These are phyloP conservation scores for Zoysia pacifica DNA, from an alignment of 176 grass and related monocot species.

Conservation along the genomic window DNA sequence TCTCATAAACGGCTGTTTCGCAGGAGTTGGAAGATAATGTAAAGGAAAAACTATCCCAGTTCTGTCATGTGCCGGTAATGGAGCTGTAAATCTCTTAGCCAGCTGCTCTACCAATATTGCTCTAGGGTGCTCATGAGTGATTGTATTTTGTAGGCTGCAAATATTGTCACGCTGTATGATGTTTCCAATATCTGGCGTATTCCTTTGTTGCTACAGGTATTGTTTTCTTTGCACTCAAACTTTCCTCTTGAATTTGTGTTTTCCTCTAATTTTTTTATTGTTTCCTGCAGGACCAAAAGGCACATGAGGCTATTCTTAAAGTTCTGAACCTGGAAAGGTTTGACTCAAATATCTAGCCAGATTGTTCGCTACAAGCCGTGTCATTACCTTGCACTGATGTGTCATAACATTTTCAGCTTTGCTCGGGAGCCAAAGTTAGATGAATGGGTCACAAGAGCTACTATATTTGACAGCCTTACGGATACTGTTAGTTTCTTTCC, in stretches of 20 bases:
- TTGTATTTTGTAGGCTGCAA: constrained; percentile 55
- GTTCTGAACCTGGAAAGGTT: constrained; percentile 77
- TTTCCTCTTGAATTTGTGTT: not conserved
- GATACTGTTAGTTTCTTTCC: constrained; percentile 56
- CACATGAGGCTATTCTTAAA: constrained; percentile 78
- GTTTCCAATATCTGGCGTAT: constrained; percentile 86
- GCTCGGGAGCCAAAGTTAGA: constrained; percentile 53
- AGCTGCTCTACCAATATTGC: not conserved
- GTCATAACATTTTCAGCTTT: constrained; percentile 34
- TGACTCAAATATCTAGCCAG: constrained; percentile 24
- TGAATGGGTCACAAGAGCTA: constrained; percentile 65
- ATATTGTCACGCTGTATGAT: constrained; percentile 72
- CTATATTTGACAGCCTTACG: constrained; percentile 53
- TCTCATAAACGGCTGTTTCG: constrained; percentile 29
- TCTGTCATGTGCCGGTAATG: constrained; percentile 81
- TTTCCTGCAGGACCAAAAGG: constrained; percentile 65
- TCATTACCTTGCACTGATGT: not conserved
- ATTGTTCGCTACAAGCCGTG: constrained; percentile 21
- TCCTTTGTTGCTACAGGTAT: constrained; percentile 74
- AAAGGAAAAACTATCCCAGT: constrained; percentile 83
- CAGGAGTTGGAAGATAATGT: constrained; percentile 70
- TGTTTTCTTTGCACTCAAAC: constrained; percentile 16
- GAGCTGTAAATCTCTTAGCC: not conserved
- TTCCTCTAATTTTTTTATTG: constrained; percentile 4
- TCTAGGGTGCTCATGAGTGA: constrained; percentile 18